Base-by-base conservation (phyloP, 1,284 basidiomycete genomes). In the Salmacisia buchloeana region DNA sequence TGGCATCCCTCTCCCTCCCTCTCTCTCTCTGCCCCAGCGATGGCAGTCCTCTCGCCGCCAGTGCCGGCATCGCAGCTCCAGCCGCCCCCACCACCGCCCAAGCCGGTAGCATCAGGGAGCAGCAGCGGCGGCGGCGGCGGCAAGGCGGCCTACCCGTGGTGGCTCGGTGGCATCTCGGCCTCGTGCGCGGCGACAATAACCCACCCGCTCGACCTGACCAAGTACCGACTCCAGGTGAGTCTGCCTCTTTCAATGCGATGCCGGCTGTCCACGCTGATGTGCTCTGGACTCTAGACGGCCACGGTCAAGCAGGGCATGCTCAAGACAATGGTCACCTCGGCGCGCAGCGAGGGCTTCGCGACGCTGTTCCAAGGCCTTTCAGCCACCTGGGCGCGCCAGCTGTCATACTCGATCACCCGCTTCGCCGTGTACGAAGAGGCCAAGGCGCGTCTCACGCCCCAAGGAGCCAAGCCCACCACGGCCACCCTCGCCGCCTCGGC, bases 91-190 rank as follows among this genome's bases (percentile, higher is more conserved):
- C 21, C 25, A 3, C 45, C 23, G 45, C n/a, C n/a, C n/a, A n/a
- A n/a, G n/a, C n/a, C n/a, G n/a, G n/a, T n/a, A n/a, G n/a, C n/a
- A n/a, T n/a, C n/a, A n/a, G n/a, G n/a, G n/a, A n/a, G n/a, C n/a
- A n/a, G n/a, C n/a, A n/a, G n/a, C 45, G 27, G 45, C 45, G 27
- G 3, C n/a, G 5, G 15, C 39, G 3, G 21, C 54, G 60, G 62
- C 39, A 63, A 66, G 12, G 70, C 68, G 56, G 69, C 69, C 38
- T 70, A 72, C 52, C 63, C 60, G 12, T 79, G 77, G 64, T 79
- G 69, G 63, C 71, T 79, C 2, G 77, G 76, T 27, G 78, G 78
- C 7, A 61, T 65, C 1, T 72, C 78, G 4, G 76, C 78, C 0
- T 74, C 71, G 41, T 62, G 60, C 35, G 66, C 66, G 3, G 66